phyloP scores from a whole-genome alignment of 1,284 basidiomycete species.

The Ceratobasidium sp. region DNA sequence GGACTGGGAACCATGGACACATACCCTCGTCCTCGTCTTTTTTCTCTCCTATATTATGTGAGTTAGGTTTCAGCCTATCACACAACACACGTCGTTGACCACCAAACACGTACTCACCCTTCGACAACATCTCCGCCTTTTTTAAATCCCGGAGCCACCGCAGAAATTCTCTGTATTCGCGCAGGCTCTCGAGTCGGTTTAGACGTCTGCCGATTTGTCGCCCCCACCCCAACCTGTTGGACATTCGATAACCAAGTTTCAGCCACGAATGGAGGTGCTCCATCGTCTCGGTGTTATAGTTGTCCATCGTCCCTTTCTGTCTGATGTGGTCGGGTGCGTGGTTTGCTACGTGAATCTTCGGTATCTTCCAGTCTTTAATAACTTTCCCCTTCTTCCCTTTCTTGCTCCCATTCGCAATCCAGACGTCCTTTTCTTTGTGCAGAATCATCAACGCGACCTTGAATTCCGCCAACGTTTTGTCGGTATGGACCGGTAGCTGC shows the following conservation, averaged over 20 bases:
- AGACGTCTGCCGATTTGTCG: background rate
- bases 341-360: background rate
- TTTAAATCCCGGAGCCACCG: background rate
- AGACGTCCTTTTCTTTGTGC: background rate
- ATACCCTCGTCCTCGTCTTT: too few relatives aligned
- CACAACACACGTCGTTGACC: too few relatives aligned
- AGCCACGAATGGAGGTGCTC: constrained; percentile 4
- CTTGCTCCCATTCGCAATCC: constrained; percentile 17
- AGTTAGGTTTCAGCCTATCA: too few relatives aligned
- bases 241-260: background rate
- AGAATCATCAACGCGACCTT: background rate
- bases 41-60: too few relatives aligned
- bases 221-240: background rate
- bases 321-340: constrained; percentile 14
- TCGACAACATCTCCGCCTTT: too few relatives aligned
- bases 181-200: background rate
- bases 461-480: background rate
- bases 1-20: background rate
- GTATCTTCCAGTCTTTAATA: background rate
- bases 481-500: background rate
- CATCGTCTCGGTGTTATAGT: constrained; percentile 28
- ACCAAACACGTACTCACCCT: background rate
- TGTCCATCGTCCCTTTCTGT: constrained; percentile 5
- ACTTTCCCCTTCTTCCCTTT: constrained; percentile 16
- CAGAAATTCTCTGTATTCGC: background rate